Evolutionary conservation across 2,329 filamentous ascomycete genomes (phyloP).

Genomic region (Nigrospora sphaerica): DNA sequence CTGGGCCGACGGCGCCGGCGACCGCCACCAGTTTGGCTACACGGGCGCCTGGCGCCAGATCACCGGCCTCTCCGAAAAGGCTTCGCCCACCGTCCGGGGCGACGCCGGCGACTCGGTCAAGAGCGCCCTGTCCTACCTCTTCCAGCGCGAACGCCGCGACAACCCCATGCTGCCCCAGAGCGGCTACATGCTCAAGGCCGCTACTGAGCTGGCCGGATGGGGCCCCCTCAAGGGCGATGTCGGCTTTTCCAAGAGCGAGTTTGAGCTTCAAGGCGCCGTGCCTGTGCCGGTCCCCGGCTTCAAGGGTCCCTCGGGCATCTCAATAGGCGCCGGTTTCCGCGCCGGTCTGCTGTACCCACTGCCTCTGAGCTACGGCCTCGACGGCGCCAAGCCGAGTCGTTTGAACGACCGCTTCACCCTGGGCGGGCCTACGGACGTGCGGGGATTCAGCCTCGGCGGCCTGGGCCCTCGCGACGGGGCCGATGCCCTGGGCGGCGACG

Average conservation of each 20-base stretch:
- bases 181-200: constrained; percentile 73
- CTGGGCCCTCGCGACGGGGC: constrained; percentile 80
- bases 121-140: constrained; percentile 76
- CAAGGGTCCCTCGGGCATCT: constrained; percentile 67
- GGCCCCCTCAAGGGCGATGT: constrained; percentile 82
- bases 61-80: constrained; percentile 67
- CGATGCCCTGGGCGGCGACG: constrained; percentile 84
- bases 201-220: constrained; percentile 79
- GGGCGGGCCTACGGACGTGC: constrained; percentile 88
- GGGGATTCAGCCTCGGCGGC: constrained; percentile 85
- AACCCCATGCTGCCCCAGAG: constrained; percentile 75
- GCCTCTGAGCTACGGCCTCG: constrained; percentile 49
- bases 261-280: constrained; percentile 71
- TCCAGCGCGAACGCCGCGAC: constrained; percentile 73
- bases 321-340: constrained; percentile 74
- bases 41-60: constrained; percentile 81
- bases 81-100: constrained; percentile 72
- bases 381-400: constrained; percentile 58
- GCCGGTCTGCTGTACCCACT: constrained; percentile 81
- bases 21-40: constrained; percentile 74
- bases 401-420: constrained; percentile 94
- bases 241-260: constrained; percentile 86
- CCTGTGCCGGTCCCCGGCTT: constrained; percentile 66
- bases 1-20: constrained; percentile 60
- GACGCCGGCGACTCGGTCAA: constrained; percentile 91